phyloP scores from a whole-genome alignment of 352 stramenopile species.

The Phytophthora pini region DNA sequence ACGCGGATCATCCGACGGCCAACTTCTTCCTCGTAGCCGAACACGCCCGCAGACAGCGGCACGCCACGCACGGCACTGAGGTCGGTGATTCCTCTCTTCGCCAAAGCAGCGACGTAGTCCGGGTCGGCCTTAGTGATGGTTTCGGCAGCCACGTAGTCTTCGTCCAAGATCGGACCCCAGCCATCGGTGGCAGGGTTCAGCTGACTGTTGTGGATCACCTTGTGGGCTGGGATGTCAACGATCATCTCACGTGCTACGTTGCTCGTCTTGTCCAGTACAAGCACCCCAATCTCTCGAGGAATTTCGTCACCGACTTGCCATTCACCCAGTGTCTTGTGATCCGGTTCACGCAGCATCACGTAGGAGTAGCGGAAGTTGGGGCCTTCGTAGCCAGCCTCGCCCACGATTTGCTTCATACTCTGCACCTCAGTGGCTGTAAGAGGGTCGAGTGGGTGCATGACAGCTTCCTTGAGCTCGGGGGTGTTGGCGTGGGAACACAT shows the following conservation, averaged over 20 bases:
- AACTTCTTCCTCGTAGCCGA: slow-evolving; percentile 42
- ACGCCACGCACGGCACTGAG: slow-evolving; percentile 36
- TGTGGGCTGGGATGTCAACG: slow-evolving; percentile 34
- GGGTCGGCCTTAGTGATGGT: slow-evolving; percentile 43
- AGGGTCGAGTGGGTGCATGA: slow-evolving; percentile 46
- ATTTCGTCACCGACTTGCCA: slow-evolving; percentile 39
- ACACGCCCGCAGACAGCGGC: slow-evolving; percentile 46
- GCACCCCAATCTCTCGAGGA: slow-evolving; percentile 43
- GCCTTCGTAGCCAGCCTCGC: slow-evolving; percentile 32
- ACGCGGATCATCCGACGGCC: slow-evolving; percentile 48
- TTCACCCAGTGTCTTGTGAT: slow-evolving; percentile 37
- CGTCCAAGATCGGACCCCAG: slow-evolving; percentile 46
- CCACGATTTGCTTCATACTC: slow-evolving; percentile 45
- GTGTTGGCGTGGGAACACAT: slow-evolving; percentile 33
- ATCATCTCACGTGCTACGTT: slow-evolving; percentile 39
- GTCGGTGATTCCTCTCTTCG: slow-evolving; percentile 43
- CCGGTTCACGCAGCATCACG: slow-evolving; percentile 51
- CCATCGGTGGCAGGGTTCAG: slow-evolving; percentile 39
- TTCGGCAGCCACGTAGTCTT: slow-evolving; percentile 45
- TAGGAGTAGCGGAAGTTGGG: slow-evolving; percentile 48
- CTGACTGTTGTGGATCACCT: slow-evolving; percentile 32
- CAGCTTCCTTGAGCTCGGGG: slow-evolving; percentile 10
- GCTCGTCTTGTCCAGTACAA: slow-evolving; percentile 36
- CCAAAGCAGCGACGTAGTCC: slow-evolving; percentile 38
- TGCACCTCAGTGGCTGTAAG: slow-evolving; percentile 42